Evolutionary conservation across 208 protist genomes (phyloP), one percentile per base, ranked within the genome.

Genomic region (Leishmania arabica): DNA sequence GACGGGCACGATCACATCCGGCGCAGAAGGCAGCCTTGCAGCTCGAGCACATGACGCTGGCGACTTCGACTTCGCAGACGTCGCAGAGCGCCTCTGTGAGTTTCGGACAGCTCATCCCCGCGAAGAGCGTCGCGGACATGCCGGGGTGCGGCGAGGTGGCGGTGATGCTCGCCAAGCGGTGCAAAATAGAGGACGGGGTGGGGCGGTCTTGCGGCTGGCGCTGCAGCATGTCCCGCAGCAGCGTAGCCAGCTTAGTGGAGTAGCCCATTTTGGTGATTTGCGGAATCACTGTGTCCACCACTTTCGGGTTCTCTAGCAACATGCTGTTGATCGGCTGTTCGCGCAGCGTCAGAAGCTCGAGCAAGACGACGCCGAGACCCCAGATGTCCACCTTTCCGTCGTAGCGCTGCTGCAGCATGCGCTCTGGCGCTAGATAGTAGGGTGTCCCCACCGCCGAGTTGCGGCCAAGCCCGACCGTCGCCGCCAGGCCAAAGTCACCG

Each of bases 341-440:
- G 5, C 87, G 82, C 66, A 98, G 81, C 9, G 92, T 97, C n/a
- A 92, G 66, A 0, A 97, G 75, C 79, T 98, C 93, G 42, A 97
- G 84, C 69, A 96, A 79, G 8, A 96, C 90, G 24, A 96, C 88
- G 19, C 92, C 93, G 40, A 97, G 87, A 27, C 92, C 95, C 95
- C 95, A 97, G 58, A 97, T 85, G 68, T 97, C 95, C 49, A 96
- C 92, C 78, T 96, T 96, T 76, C 85, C 87, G 86, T 95, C 91
- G 83, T 97, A 97, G 42, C 80, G 73, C 86, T 97, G 86, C 66
- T 94, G 79, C 68, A 96, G 84, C 89, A 96, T 92, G 4, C 97
- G 88, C 82, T 99, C 98, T 15, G 98, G 97, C 2, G 95, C 92
- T 4, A 98, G 78, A 83, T 99, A 99, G 70, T 98, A 92, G 5